Evolutionary conservation across 352 stramenopile genomes (phyloP), one percentile per base, ranked within the genome.

Genomic region (Pilasporangium apinafurcum): DNA sequence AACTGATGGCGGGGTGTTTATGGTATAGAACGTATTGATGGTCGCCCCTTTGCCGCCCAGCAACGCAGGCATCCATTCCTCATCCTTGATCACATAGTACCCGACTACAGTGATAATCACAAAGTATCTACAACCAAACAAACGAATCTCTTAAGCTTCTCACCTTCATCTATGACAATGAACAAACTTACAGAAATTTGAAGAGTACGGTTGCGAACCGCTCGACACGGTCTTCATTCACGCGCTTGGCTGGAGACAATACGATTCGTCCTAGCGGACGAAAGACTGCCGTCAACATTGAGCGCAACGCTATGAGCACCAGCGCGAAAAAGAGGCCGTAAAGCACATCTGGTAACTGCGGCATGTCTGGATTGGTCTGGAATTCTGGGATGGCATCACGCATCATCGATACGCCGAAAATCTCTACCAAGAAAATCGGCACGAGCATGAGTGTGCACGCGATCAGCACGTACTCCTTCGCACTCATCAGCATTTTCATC

Each of bases 161-260:
- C 12, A 14, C 26, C 26, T 13, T 25, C 25, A 35, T n/a, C 14
- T 5, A 47, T 10, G 5, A 10, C 28, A 48, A 33, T 20, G 25
- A 38, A 28, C 40, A 14, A 22, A 61, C 66, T 43, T 22, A 82
- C 68, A 79, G 48, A 31, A 86, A 60, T 52, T 86, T 86, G 56
- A 86, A 86, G n/a, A 84, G 34, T 41, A 86, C 71, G 22, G 68
- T 82, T 12, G 70, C 56, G 43, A 86, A 86, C 44, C 74, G 74
- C 43, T 83, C 63, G 27, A 86, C 59, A 45, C 70, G 74, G 47
- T 76, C 65, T 29, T 70, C 57, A 20, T 59, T 56, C 25, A 55
- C 44, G 44, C 74, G 65, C 59, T 86, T 86, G 29, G 54, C 49
- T 7, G 68, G 68, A 37, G 70, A 61, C 8, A 86, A 66, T 22